Percentiles rank a stretch among this genome's conserved stretches.
These are phyloP conservation scores for Sporothrix globosa DNA, from an alignment of 2,329 filamentous ascomycete species.

Conservation along the genomic window DNA sequence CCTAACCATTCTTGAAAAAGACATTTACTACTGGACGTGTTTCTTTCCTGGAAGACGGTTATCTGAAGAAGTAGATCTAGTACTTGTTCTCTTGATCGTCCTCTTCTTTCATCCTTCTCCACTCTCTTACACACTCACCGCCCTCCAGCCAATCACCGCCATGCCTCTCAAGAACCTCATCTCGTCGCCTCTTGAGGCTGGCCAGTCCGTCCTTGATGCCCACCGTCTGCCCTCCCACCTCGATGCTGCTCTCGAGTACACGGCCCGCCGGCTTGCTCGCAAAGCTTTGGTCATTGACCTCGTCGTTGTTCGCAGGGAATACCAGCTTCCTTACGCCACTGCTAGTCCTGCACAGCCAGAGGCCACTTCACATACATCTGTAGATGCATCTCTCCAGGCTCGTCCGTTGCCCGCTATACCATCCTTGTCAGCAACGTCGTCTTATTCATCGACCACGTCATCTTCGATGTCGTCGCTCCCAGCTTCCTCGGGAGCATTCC, in stretches of 20 bases:
- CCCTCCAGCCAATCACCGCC: slow-evolving; percentile 37
- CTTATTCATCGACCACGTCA: not conserved
- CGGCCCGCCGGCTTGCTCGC: slow-evolving; percentile 58
- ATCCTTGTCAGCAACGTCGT: slow-evolving; percentile 24
- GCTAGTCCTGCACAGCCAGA: slow-evolving; percentile 35
- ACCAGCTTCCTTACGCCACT: slow-evolving; percentile 54
- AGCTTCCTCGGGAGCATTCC: slow-evolving; percentile 29
- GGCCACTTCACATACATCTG: not conserved
- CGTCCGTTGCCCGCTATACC: slow-evolving; percentile 29
- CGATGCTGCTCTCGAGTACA: slow-evolving; percentile 60
- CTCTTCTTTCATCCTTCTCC: not conserved
- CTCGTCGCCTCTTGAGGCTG: slow-evolving; percentile 66
- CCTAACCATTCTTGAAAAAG: not conserved
- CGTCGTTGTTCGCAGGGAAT: slow-evolving; percentile 60
- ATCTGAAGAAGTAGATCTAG: not conserved
- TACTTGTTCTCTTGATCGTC: not conserved
- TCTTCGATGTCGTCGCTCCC: not conserved
- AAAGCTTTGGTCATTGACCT: slow-evolving; percentile 62
- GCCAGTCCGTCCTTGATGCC: slow-evolving; percentile 60
- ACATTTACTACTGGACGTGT: not conserved
- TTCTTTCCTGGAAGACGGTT: not conserved
- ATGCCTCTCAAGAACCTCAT: slow-evolving; percentile 60
- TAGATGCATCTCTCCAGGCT: not conserved
- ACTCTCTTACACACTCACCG: not conserved
- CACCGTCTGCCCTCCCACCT: slow-evolving; percentile 61